Evolutionary conservation across 805 yeast genomes (phyloP).

Genomic region (Schwanniomyces pseudopolymorphus): DNA sequence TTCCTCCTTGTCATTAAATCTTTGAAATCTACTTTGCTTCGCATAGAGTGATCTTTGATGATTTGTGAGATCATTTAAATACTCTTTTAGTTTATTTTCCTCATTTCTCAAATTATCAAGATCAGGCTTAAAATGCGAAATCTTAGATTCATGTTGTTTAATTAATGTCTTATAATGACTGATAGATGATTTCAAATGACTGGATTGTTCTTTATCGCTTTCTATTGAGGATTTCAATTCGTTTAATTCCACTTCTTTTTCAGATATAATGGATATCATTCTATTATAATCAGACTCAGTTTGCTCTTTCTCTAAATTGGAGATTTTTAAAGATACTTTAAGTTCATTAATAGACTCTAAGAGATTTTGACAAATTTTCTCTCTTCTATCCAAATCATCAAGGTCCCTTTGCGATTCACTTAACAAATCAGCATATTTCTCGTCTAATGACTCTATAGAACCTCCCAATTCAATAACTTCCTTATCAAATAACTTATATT

Average conservation of each 20-base stretch:
- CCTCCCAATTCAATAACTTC: constrained; percentile 65
- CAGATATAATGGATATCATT: constrained; percentile 47
- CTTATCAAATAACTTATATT: constrained; percentile 73
- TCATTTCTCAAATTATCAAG: constrained; percentile 34
- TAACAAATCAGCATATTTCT: constrained; percentile 50
- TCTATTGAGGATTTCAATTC: constrained; percentile 41
- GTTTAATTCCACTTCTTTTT: constrained; percentile 45
- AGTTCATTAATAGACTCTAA: constrained; percentile 46
- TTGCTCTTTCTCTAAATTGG: constrained; percentile 57
- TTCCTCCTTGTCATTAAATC: constrained; percentile 54
- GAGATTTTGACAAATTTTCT: constrained; percentile 46
- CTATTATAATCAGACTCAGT: constrained; percentile 51
- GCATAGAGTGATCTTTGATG: constrained; percentile 61
- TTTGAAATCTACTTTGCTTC: constrained; percentile 68
- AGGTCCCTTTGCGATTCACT: constrained; percentile 55
- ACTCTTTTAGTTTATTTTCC: constrained; percentile 41
- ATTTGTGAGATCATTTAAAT: constrained; percentile 43
- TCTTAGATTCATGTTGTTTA: constrained; percentile 31
- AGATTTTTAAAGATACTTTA: constrained; percentile 49
- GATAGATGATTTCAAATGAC: constrained; percentile 18
- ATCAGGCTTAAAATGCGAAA: constrained; percentile 40
- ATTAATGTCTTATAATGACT: constrained; percentile 27
- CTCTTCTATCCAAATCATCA: constrained; percentile 60
- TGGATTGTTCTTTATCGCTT: constrained; percentile 27
- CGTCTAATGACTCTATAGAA: constrained; percentile 61